Base-by-base conservation (phyloP, 805 yeast genomes). In the Debaryomyces hansenii region DNA sequence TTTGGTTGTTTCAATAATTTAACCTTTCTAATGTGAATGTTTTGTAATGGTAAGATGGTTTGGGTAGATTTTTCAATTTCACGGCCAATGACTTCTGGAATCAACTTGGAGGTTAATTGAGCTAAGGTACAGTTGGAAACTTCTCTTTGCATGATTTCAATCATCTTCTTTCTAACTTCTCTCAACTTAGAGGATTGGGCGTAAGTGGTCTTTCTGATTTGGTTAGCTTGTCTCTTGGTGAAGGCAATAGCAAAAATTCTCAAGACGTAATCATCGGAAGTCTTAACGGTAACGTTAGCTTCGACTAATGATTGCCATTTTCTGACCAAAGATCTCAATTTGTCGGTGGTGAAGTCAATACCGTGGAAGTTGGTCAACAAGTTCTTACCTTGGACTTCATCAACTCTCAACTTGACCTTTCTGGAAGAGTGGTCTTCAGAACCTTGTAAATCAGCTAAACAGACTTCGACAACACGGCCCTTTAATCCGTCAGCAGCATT, bases 361-460 rank as follows among this genome's bases (percentile, higher is more conserved):
- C 98, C 98, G 84, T 91, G 97, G 95, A 91, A 92, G 95, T 92
- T 92, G 83, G 98, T 91, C 75, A 91, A 83, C 71, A 91, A 83
- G 86, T 91, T 90, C 82, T 90, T 89, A 80, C 97, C 98, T 82
- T 92, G 97, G 64, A 91, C 96, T 81, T 92, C 98, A 70, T 91
- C 98, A 66, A 92, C 96, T 82, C 97, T 90, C 79, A 92, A 88
- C 79, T 87, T 89, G 72, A 92, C 80, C 82, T 92, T 90, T 85
- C 96, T 92, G 89, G 85, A 87, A 58, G 97, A 85, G 84, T 91
- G 96, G 81, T 92, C 98, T 83, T 92, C 98, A 69, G 95, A 89
- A 70, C 96, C 96, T 82, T 92, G 97, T 71, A 92, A 84, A 78
- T 92, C 98, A 66, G 97, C 98, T 62, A 92, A 84, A 61, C 90